These are phyloP conservation scores for Geotrichum histeridarum DNA, from an alignment of 1,139 yeast species.

Conservation along the genomic window DNA sequence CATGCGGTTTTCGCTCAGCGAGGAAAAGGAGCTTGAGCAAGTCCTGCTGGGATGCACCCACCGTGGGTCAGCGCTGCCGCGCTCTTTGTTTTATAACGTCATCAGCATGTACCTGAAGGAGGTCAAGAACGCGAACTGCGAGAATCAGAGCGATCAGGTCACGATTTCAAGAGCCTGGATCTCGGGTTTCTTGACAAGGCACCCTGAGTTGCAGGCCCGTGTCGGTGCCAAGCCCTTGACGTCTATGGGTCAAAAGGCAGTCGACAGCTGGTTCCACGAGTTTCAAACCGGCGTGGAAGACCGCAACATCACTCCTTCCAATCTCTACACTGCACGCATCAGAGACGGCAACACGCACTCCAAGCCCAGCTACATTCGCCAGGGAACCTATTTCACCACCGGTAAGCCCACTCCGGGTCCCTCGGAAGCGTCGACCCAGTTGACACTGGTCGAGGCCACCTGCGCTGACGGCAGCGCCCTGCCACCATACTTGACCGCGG, in stretches of 20 bases:
- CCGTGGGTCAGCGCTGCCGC: slow-evolving; percentile 5
- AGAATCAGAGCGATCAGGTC: not conserved
- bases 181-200: slow-evolving; percentile 9
- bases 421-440: not conserved
- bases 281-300: slow-evolving; percentile 7
- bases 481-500: slow-evolving; percentile 2
- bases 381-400: not conserved
- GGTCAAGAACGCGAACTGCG: not conserved
- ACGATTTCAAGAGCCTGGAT: slow-evolving; percentile 9
- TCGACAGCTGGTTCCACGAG: slow-evolving; percentile 11
- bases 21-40: slow-evolving; percentile 4
- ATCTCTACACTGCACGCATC: slow-evolving; percentile 8
- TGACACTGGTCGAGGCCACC: not conserved
- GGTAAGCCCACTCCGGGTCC: not conserved
- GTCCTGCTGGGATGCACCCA: slow-evolving; percentile 10
- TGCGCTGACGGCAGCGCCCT: slow-evolving; percentile 10
- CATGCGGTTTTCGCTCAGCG: slow-evolving; percentile 1
- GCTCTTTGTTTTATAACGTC: slow-evolving; percentile 5
- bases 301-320: not conserved
- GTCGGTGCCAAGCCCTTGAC: not conserved
- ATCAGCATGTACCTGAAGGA: slow-evolving; percentile 10
- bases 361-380: not conserved
- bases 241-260: not conserved
- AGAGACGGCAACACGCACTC: not conserved
- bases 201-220: slow-evolving; percentile 6